Base-by-base conservation (phyloP, 257 asterid genomes). In the Plantago major region DNA sequence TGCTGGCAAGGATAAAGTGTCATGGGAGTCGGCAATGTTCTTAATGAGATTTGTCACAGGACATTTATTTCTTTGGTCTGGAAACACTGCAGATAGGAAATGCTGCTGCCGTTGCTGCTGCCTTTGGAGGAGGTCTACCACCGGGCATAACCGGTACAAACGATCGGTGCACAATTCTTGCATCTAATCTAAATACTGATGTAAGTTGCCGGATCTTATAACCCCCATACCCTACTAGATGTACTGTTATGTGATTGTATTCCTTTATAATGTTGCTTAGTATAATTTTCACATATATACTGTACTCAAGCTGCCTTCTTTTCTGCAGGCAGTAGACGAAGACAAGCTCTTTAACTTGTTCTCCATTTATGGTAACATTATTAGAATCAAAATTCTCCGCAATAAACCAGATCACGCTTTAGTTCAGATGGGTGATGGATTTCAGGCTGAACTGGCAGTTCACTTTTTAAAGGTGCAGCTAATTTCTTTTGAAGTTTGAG, bases 371-470 rank as follows among this genome's bases (percentile, higher is more conserved):
- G 99, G 99, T 46, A 92, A 92, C 82, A 89, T 92, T 71, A 73
- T 80, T 56, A 83, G 96, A 72, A 80, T 93, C 82, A 93, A 93
- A 84, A 78, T 93, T 74, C 96, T 93, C 46, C 97, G 94, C 8
- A 89, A 87, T 64, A 93, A 93, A 71, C 99, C 94, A 38, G 99
- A 93, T 75, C 99, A 93, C 75, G 97, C 95, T 30, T 73, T 93
- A 55, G 92, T 93, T 62, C 96, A 93, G 82, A 82, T 93, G 97
- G 95, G 96, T 46, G 99, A 89, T 78, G 99, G 99, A 56, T 89
- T 92, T 74, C 97, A 93, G 82, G 96, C 99, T 68, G 99, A 93
- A 74, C 70, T 93, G 83, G 99, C 97, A 52, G 96, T 93, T 58
- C 96, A 93, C 78, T 93, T 89, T 69, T 73, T 93, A 75, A 93